Conservation (phyloP, 345 rosid species). For the Crucihimalaya himalaica region DNA sequence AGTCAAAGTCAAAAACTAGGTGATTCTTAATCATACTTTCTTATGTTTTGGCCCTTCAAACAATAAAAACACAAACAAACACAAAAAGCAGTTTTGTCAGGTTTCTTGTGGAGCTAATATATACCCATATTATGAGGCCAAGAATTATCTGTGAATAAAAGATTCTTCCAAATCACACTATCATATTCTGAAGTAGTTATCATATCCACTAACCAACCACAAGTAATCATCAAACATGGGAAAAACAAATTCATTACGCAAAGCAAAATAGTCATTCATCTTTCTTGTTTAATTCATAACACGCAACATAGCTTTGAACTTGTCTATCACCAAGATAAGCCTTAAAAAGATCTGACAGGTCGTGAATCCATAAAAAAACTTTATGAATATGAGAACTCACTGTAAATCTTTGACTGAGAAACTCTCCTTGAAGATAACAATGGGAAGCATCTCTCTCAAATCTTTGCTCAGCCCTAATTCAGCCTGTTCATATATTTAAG, state of each 20-base stretch:
- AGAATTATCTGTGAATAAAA: background rate
- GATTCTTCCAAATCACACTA: conserved; percentile 1
- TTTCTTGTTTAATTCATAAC: background rate
- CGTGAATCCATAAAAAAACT: background rate
- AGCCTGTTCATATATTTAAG: conserved; percentile 38
- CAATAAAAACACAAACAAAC: conserved; percentile 40
- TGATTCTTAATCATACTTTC: conserved; percentile 55
- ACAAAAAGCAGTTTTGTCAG: conserved; percentile 12
- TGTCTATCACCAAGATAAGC: conserved; percentile 4
- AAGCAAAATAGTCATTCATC: background rate
- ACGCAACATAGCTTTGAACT: background rate
- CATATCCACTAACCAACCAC: background rate
- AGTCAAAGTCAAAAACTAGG: conserved; percentile 51
- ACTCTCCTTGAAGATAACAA: conserved; percentile 71
- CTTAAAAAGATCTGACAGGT: background rate
- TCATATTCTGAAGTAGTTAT: background rate
- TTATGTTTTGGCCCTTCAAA: conserved; percentile 56
- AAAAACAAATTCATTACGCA: background rate
- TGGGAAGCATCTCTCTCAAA: conserved; percentile 82
- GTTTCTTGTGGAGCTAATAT: background rate
- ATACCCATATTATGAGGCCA: conserved; percentile 15
- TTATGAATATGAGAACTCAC: conserved; percentile 47
- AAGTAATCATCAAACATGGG: background rate
- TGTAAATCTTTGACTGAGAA: conserved; percentile 64
- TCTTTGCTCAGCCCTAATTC: conserved; percentile 77